phyloP scores from a whole-genome alignment of 1,284 basidiomycete species.

The Trametes hirsuta region DNA sequence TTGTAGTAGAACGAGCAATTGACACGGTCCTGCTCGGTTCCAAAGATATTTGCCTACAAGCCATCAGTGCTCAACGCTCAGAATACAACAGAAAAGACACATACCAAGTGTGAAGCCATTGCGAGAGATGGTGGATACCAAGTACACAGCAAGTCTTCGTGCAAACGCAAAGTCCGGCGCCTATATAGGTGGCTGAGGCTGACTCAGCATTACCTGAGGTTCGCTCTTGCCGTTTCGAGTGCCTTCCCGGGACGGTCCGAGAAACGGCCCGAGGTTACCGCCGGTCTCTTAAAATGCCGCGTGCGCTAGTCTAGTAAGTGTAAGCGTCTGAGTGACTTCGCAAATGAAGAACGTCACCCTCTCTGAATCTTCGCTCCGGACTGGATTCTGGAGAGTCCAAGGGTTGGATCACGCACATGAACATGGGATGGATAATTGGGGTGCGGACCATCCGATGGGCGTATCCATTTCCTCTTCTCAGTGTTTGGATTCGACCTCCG shows the following conservation, averaged over 20 bases:
- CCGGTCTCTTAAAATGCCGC: not conserved
- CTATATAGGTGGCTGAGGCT: conserved; percentile 28
- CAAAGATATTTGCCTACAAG: conserved; percentile 79
- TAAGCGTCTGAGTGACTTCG: too few relatives aligned
- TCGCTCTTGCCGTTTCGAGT: conserved; percentile 15
- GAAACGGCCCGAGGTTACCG: not conserved
- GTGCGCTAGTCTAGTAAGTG: too few relatives aligned
- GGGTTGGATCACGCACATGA: too few relatives aligned
- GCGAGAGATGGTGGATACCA: conserved; percentile 14
- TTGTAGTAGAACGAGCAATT: conserved; percentile 97
- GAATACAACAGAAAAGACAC: conserved; percentile 18
- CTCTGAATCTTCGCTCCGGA: too few relatives aligned
- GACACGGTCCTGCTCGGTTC: conserved; percentile 90
- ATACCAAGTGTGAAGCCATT: conserved; percentile 69
- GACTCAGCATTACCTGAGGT: conserved; percentile 16
- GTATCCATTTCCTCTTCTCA: too few relatives aligned
- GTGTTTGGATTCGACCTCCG: too few relatives aligned
- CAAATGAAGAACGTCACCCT: too few relatives aligned
- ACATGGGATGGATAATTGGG: too few relatives aligned
- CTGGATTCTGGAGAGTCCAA: too few relatives aligned
- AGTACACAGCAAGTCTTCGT: not conserved
- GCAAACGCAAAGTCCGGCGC: not conserved
- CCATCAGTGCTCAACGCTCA: not conserved
- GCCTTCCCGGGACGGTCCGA: conserved; percentile 4
- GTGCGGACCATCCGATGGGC: too few relatives aligned